phyloP scores from a whole-genome alignment of 192 early-diverging fungal species.

The Helicostylum pulchrum region DNA sequence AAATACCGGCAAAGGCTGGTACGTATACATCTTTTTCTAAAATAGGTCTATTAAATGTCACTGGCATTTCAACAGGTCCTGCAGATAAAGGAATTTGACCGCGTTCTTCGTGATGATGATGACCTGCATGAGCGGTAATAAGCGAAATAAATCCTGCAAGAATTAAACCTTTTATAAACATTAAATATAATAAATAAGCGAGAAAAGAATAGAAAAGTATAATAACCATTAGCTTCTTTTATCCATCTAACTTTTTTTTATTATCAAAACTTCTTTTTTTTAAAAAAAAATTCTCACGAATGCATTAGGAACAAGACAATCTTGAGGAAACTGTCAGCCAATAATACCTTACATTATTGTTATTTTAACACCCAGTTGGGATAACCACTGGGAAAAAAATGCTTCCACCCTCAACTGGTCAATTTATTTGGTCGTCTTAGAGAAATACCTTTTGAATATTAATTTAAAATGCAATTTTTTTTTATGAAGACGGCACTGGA shows the following conservation, averaged over 20 bases:
- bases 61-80: constrained; percentile 18
- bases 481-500: too few relatives aligned
- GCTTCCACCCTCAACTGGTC: too few relatives aligned
- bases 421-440: too few relatives aligned
- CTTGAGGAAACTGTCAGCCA: too few relatives aligned
- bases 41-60: constrained; percentile 17
- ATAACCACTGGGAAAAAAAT: too few relatives aligned
- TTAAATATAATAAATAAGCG: neutral
- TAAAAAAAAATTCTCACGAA: too few relatives aligned
- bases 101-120: constrained; percentile 12
- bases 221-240: neutral
- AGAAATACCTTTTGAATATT: too few relatives aligned
- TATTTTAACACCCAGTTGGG: too few relatives aligned
- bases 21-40: constrained; percentile 23
- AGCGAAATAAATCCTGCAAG: neutral
- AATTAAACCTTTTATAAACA: neutral
- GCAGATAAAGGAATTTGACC: constrained; percentile 17
- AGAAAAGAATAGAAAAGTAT: neutral
- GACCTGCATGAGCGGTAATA: constrained; percentile 17
- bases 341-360: too few relatives aligned
- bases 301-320: too few relatives aligned
- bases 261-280: too few relatives aligned
- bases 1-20: constrained; percentile 32
- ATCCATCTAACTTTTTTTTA: neutral
- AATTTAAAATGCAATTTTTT: too few relatives aligned